A percentile compares a stretch with the other conserved stretches of the same genome.
Evolutionary conservation across 2,329 filamentous ascomycete genomes (phyloP).

Genomic region (Alternaria arbusti): DNA sequence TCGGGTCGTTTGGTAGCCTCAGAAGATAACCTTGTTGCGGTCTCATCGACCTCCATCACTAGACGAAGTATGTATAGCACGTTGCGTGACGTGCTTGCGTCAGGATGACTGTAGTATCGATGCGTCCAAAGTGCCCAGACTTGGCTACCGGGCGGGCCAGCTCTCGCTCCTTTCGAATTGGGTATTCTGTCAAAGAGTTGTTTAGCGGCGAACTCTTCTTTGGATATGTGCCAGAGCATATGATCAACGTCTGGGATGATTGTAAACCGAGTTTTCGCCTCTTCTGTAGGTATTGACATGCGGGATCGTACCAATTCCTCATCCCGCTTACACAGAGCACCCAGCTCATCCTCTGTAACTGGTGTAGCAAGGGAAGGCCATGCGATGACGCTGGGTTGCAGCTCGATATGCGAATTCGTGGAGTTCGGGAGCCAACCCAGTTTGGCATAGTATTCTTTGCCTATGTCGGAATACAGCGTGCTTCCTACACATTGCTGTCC

Average conservation of each 20-base stretch:
- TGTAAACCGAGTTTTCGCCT: slow-evolving; percentile 61
- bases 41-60: slow-evolving; percentile 60
- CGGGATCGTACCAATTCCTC: slow-evolving; percentile 63
- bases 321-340: slow-evolving; percentile 52
- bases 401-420: slow-evolving; percentile 71
- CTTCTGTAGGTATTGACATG: slow-evolving; percentile 49
- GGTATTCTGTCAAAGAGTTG: slow-evolving; percentile 62
- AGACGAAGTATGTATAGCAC: slow-evolving; percentile 71
- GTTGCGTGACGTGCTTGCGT: slow-evolving; percentile 60
- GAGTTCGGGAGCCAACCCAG: slow-evolving; percentile 75
- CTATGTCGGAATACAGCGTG: slow-evolving; percentile 83
- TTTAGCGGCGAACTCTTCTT: slow-evolving; percentile 75
- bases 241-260: slow-evolving; percentile 69
- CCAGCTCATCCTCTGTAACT: neutral
- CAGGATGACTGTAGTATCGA: slow-evolving; percentile 42
- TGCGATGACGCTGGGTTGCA: slow-evolving; percentile 40
- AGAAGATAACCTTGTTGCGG: slow-evolving; percentile 10
- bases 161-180: slow-evolving; percentile 70
- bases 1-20: slow-evolving; percentile 9
- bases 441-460: slow-evolving; percentile 76
- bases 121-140: slow-evolving; percentile 75
- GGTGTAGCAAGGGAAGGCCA: neutral
- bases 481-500: slow-evolving; percentile 63
- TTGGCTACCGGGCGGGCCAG: slow-evolving; percentile 55
- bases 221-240: slow-evolving; percentile 74